These are phyloP conservation scores for Eudorina sp. DNA, from an alignment of 139 green algal species.

Conservation along the genomic window DNA sequence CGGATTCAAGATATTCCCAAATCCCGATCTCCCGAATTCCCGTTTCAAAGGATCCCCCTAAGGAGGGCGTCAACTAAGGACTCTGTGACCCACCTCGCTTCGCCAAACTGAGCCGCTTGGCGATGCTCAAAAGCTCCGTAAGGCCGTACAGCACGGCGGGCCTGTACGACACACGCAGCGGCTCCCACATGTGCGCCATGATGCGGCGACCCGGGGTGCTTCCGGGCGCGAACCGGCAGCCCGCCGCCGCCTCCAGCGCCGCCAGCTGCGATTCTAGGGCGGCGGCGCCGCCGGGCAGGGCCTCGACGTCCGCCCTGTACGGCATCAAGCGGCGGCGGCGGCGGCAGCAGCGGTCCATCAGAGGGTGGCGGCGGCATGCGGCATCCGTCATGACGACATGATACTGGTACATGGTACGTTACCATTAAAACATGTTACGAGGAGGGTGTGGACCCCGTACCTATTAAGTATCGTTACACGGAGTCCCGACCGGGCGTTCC, in stretches of 20 bases:
- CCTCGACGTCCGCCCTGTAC: conserved; percentile 33
- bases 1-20: too few relatives aligned
- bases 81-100: conserved; percentile 22
- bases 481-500: too few relatives aligned
- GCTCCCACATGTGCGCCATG: conserved; percentile 50
- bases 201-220: conserved; percentile 26
- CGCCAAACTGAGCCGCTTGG: conserved; percentile 22
- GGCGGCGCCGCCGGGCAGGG: conserved; percentile 16
- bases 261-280: neutral
- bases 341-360: neutral
- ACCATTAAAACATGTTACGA: too few relatives aligned
- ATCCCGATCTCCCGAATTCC: too few relatives aligned
- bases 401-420: too few relatives aligned
- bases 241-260: conserved; percentile 29
- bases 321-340: neutral
- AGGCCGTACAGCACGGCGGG: conserved; percentile 31
- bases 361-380: neutral
- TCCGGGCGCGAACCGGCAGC: neutral
- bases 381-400: too few relatives aligned
- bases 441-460: too few relatives aligned
- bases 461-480: too few relatives aligned
- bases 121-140: conserved; percentile 36
- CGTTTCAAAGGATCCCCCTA: too few relatives aligned
- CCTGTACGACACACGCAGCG: conserved; percentile 40
- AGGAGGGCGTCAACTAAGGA: too few relatives aligned